Evolutionary conservation across 768 basidiomycete genomes (phyloP), one percentile per base, ranked within the genome.

Genomic region (Phylloporus arenicola): DNA sequence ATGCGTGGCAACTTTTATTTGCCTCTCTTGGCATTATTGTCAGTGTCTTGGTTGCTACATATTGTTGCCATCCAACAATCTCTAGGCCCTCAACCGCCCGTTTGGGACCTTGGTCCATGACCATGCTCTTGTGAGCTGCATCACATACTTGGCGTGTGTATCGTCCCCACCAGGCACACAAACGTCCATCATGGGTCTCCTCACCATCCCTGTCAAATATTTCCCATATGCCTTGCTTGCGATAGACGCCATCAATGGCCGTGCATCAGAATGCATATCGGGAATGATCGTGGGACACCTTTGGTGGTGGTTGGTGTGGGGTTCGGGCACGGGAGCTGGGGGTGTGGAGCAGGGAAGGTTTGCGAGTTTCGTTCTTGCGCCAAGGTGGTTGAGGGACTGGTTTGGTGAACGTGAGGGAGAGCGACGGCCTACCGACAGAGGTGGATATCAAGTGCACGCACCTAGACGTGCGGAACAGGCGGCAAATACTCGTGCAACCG

Each of bases 291-390:
- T 84, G 3, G 91, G 91, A 0, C 89, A 93, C 62, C 63, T 79
- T 9, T 92, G 88, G 86, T 90, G 84, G 82, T 88, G 82, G 83
- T 62, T 71, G 22, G 74, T 88, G 8, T 83, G 82, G 75, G 77
- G 79, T 22, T 50, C 64, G 9, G 69, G 70, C 29, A 70, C 65
- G 16, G 62, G 72, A n/a, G 75, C 63, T 58, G 59, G 76, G 24
- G 75, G 67, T 31, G 44, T 56, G 34, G 64, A 67, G 17, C 61
- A 54, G 29, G 74, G 81, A 1, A 57, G 64, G 9, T 64, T 80
- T 51, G 67, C 67, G 16, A 35, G 50, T 19, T 74, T 63, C 49
- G 80, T 69, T n/a, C 65, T 55, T 40, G 86, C 84, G 20, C 86
- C 84, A 9, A 60, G 54, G 29, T 90, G 81, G 85, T 53, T 86